Evolutionary conservation across 495 filamentous ascomycete genomes (phyloP).

Genomic region (Apiosordaria backusii): DNA sequence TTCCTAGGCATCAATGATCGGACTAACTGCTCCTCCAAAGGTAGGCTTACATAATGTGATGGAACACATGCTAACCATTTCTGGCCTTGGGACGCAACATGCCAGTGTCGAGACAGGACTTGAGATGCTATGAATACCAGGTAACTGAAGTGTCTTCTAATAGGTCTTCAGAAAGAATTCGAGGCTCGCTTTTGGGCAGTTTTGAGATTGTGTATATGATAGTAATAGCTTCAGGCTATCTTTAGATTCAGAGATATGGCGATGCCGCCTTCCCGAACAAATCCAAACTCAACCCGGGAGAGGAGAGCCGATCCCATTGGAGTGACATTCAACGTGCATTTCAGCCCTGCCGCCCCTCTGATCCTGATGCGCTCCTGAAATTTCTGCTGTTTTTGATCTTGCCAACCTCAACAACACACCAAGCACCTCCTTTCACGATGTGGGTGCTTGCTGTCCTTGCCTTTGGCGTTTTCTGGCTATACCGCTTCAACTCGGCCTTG

Average conservation of each 20-base stretch:
- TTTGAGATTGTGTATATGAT: neutral
- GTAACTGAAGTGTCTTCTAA: no score
- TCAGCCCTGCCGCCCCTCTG: neutral
- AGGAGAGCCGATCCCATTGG: neutral
- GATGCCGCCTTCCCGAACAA: neutral
- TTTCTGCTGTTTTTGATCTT: neutral
- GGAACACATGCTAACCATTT: neutral
- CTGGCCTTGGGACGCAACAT: neutral
- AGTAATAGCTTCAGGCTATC: neutral
- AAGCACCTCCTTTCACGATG: neutral
- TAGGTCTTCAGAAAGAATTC: neutral
- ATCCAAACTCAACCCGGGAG: neutral
- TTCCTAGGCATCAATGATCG: neutral
- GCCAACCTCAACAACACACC: neutral
- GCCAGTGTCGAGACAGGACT: neutral
- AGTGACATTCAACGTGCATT: neutral
- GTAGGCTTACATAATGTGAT: neutral
- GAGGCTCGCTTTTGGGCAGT: neutral
- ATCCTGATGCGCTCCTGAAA: neutral
- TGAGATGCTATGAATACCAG: neutral
- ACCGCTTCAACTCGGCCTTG: conserved; percentile 52
- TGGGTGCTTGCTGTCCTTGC: conserved; percentile 14
- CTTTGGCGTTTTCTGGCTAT: conserved; percentile 43
- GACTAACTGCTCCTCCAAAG: neutral
- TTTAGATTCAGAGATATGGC: neutral